Evolutionary conservation across 805 yeast genomes (phyloP), one percentile per base, ranked within the genome.

Genomic region (Zygosaccharomyces lentus): DNA sequence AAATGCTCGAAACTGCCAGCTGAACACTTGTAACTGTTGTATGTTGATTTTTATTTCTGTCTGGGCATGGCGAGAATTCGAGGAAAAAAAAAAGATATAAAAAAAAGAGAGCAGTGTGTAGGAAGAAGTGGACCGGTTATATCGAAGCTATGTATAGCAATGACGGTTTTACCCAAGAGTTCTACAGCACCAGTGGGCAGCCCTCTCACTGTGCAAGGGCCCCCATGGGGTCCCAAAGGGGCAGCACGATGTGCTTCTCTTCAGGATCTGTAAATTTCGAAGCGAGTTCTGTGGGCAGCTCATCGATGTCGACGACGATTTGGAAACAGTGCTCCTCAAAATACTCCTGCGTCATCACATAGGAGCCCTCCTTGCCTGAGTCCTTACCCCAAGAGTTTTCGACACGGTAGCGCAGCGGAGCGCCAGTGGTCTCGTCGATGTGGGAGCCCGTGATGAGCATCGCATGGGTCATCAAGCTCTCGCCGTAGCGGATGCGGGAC

Each of bases 381-480:
- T 78, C 82, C 46, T 76, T 74, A 52, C 89, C 87, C 89, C 89
- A 84, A 9, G 87, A 81, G 68, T 84, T 84, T 64, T 83, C 88
- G 34, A 84, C 88, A 58, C 82, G 73, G 75, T 85, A 84, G 53
- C 87, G 73, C 23, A 77, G 67, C 21, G 88, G 87, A 49, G 73
- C 70, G 6, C 82, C 83, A 17, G 68, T 51, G 10, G 44, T 36
- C 9, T 73, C 78, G 52, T 83, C 88, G 30, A 87, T 68, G 64
- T 87, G 89, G 37, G 85, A 91, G 26, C 81, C 96, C 9, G 89
- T 82, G 58, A 87, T 78, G 17, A 81, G 75, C 96, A 87, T 87
- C 30, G 96, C 96, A 59, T 87, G 96, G 12, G 95, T 87, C 95
- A 87, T 86, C 52, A 80, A 69, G 19, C 89, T 82, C 52, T 87